Conservation (phyloP, 495 filamentous ascomycete genomes). For the Haplographium delicatum region DNA sequence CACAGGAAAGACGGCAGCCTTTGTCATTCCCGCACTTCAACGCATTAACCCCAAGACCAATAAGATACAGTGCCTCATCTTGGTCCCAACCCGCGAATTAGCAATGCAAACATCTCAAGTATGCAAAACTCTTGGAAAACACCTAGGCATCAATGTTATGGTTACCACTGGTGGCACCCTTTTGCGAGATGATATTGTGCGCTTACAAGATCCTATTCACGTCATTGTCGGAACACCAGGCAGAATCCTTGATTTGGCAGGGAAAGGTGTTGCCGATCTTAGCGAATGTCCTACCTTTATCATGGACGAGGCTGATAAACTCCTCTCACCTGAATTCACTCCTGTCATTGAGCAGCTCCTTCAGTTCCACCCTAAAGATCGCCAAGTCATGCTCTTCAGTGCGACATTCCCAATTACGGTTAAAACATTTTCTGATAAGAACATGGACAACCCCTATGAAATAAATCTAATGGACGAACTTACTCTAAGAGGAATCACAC, state of each 20-base stretch:
- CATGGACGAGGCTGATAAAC: constrained; percentile 98
- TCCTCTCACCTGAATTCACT: constrained; percentile 93
- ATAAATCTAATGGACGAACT: constrained; percentile 99
- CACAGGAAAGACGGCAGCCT: constrained; percentile 96
- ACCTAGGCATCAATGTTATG: constrained; percentile 97
- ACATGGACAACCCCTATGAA: constrained; percentile 92
- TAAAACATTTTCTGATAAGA: constrained; percentile 96
- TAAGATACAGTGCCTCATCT: constrained; percentile 91
- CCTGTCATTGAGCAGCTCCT: constrained; percentile 94
- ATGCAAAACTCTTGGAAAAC: constrained; percentile 95
- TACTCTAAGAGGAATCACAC: constrained; percentile 93
- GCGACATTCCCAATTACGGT: constrained; percentile 95
- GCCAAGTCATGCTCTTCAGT: constrained; percentile 98
- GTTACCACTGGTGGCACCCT: constrained; percentile 95
- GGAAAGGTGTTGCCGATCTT: constrained; percentile 93
- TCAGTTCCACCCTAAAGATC: constrained; percentile 88
- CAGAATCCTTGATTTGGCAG: constrained; percentile 88
- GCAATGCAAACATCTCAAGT: constrained; percentile 99
- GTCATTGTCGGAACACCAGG: constrained; percentile 97
- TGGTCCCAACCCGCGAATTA: constrained; percentile 94
- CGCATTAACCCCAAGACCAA: constrained; percentile 92
- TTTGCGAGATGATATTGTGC: constrained; percentile 94
- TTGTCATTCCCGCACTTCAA: constrained; percentile 92
- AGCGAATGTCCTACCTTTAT: constrained; percentile 95
- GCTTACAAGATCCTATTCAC: constrained; percentile 88